Evolutionary conservation across 164 flowering plant genomes (phyloP).

Genomic region (Warburgia ugandensis): DNA sequence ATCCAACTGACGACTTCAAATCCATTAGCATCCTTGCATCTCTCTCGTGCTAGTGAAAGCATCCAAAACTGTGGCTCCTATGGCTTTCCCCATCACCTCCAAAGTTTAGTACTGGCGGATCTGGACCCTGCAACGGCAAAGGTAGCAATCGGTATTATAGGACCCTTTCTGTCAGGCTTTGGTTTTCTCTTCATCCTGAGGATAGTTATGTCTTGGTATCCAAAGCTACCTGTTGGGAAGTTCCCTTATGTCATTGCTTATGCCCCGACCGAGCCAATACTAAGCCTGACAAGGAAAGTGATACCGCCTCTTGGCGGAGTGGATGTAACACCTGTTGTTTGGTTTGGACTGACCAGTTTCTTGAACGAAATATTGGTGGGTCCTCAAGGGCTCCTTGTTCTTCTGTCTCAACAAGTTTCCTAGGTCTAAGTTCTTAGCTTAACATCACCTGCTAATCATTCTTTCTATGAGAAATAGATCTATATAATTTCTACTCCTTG

Average conservation of each 20-base stretch:
- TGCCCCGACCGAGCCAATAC: constrained; percentile 93
- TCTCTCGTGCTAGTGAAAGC: background rate
- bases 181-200: constrained; percentile 70
- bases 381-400: constrained; percentile 89
- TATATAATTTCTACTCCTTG: no score
- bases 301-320: constrained; percentile 96
- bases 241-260: constrained; percentile 87
- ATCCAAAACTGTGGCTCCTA: constrained; percentile 7
- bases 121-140: constrained; percentile 83
- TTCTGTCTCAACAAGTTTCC: constrained; percentile 69
- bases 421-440: no score
- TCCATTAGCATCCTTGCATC: constrained; percentile 2
- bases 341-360: constrained; percentile 88
- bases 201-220: constrained; percentile 99
- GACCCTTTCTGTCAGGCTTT: constrained; percentile 79
- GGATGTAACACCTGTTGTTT: constrained; percentile 95
- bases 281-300: constrained; percentile 62
- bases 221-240: constrained; percentile 86
- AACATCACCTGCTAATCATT: no score
- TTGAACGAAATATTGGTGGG: constrained; percentile 78
- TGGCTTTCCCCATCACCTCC: constrained; percentile 11
- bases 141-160: constrained; percentile 52
- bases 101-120: constrained; percentile 40
- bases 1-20: constrained; percentile 4
- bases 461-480: no score